Evolutionary conservation across 345 rosid species (phyloP), one percentile per base, ranked within the genome.

Genomic region (Eucalyptus regnans): DNA sequence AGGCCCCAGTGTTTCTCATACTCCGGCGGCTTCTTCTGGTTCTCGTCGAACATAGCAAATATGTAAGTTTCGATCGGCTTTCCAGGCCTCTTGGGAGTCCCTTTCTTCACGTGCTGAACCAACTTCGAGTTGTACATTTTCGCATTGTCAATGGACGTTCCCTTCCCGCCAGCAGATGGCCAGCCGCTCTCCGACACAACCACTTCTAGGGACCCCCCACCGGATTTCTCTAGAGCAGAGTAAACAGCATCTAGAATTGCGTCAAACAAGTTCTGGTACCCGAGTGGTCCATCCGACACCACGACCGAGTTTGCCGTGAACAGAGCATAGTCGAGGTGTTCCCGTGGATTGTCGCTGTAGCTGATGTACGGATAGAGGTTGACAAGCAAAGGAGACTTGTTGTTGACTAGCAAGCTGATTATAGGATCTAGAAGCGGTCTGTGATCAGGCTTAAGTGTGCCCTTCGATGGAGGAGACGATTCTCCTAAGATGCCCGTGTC

Each of bases 111-210:
- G 71, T 95, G 95, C 66, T 90, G 92, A 50, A 93, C 89, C 93
- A 96, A 86, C 22, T 96, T 96, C 46, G 91, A 91, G 86, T 91
- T 91, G 71, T 95, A 94, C 68, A 89, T 92, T 87, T 89, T 92
- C 9, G 98, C 97, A 54, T 96, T 94, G 3, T 92, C 96, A 8
- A 88, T 29, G n/a, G 66, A 90, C 2, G 97, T 87, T 14, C 89
- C 95, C 5, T 25, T 13, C n/a, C 92, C 97, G 66, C 96, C 97
- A 4, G 87, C 91, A 1, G 95, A 88, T 1, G 98, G 96, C 97
- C 98, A 96, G 12, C 98, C 96, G 16, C 91, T 93, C 89, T 96
- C 97, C 1, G 97, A 92, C 20, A 96, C 92, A 16, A 96, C 98
- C 2, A 96, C 92, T 33, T 90, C 90, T 46, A 96, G 33, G 12